Conservation (phyloP, 495 filamentous ascomycete genomes). For the Sabuloglossum arenarium region DNA sequence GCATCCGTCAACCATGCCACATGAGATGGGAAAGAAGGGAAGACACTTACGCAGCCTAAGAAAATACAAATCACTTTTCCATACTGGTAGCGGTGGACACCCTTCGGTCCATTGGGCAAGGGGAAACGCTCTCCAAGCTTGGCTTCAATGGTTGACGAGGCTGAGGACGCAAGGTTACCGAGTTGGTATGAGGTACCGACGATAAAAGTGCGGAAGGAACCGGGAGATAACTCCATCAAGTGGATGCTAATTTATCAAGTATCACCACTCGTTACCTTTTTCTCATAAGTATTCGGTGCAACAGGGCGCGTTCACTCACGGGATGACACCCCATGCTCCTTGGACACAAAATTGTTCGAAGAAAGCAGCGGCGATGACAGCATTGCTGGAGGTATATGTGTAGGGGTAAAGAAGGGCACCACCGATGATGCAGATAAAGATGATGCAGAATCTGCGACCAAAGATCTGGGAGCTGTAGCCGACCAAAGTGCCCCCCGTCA, state of each 20-base stretch:
- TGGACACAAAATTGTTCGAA: constrained; percentile 86
- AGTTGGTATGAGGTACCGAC: constrained; percentile 74
- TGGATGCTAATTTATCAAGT: constrained; percentile 29
- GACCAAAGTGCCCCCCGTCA: constrained; percentile 53
- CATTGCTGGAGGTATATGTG: constrained; percentile 37
- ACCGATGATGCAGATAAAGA: constrained; percentile 53
- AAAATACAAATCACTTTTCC: constrained; percentile 86
- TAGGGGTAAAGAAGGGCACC: constrained; percentile 69
- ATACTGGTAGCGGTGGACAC: constrained; percentile 46
- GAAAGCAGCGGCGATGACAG: constrained; percentile 65
- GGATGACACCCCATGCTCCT: constrained; percentile 64
- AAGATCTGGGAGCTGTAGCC: constrained; percentile 67
- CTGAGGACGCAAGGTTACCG: constrained; percentile 63
- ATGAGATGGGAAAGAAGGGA: neutral
- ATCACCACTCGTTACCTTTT: neutral
- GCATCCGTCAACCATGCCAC: neutral
- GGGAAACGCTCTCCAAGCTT: constrained; percentile 69
- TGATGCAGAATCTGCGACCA: constrained; percentile 63
- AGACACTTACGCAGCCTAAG: constrained; percentile 52
- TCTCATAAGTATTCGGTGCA: neutral
- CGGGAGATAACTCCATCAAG: constrained; percentile 70
- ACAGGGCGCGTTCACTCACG: constrained; percentile 16
- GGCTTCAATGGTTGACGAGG: constrained; percentile 64
- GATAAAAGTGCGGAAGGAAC: constrained; percentile 62
- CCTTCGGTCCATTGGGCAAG: constrained; percentile 26